Percentiles rank a stretch among this genome's conserved stretches.
phyloP scores from a whole-genome alignment of 164 flowering plant genomes.

The Aristolochia contorta region DNA sequence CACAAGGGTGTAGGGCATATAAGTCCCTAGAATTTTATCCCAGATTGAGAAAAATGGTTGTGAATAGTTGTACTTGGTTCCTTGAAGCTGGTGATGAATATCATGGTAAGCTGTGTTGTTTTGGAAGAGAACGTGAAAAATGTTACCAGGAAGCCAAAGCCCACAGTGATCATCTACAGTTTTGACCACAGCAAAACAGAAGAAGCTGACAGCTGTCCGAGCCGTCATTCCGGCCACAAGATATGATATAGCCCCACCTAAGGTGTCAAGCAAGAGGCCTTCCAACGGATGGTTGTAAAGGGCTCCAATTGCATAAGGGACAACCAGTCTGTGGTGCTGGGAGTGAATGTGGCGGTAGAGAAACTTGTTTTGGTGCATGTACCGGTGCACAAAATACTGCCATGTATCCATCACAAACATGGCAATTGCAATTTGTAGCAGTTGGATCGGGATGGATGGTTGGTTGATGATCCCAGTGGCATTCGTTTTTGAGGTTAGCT shows the following conservation, averaged over 20 bases:
- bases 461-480: conserved; percentile 27
- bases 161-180: conserved; percentile 90
- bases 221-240: conserved; percentile 79
- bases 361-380: conserved; percentile 80
- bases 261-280: conserved; percentile 72
- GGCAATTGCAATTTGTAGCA: conserved; percentile 45
- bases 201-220: conserved; percentile 55
- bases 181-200: conserved; percentile 67
- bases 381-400: conserved; percentile 82
- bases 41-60: conserved; percentile 72
- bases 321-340: conserved; percentile 71
- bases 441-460: conserved; percentile 39
- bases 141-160: conserved; percentile 73
- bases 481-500: conserved; percentile 44
- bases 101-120: conserved; percentile 85
- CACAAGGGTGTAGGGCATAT: conserved; percentile 52
- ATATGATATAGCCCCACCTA: conserved; percentile 75
- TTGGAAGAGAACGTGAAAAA: conserved; percentile 57
- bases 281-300: conserved; percentile 80
- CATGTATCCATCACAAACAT: conserved; percentile 80
- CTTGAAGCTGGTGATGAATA: conserved; percentile 72
- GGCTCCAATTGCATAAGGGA: conserved; percentile 78
- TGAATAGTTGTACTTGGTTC: conserved; percentile 56
- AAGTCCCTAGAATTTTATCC: conserved; percentile 70
- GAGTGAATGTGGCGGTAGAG: conserved; percentile 68